Conservation (phyloP, 495 filamentous ascomycete species). For the Annulohypoxylon nitens region DNA sequence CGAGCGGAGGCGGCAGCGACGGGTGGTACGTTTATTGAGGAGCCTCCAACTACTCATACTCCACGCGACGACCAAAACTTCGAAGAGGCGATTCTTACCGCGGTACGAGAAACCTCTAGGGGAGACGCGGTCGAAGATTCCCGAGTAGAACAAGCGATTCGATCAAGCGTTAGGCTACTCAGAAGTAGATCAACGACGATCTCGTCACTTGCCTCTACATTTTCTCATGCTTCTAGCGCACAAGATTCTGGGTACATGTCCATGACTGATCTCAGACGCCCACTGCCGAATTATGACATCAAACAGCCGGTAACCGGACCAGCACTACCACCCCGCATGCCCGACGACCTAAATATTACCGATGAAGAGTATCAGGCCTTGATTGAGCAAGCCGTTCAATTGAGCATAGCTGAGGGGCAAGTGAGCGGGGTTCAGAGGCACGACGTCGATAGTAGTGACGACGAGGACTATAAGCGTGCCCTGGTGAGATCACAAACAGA, state of each 20-base stretch:
- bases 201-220: conserved; percentile 35
- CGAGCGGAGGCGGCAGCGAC: conserved; percentile 40
- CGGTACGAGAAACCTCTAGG: conserved; percentile 74
- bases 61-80: conserved; percentile 64
- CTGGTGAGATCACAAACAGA: conserved; percentile 45
- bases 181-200: conserved; percentile 52
- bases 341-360: conserved; percentile 54
- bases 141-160: conserved; percentile 75
- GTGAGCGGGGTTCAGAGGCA: conserved; percentile 43
- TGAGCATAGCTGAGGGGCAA: conserved; percentile 65
- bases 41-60: conserved; percentile 31
- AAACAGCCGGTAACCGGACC: conserved; percentile 32
- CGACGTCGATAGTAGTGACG: conserved; percentile 58
- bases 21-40: conserved; percentile 51
- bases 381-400: conserved; percentile 70
- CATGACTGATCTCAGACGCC: conserved; percentile 37
- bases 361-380: conserved; percentile 67
- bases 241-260: conserved; percentile 33
- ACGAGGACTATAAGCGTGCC: conserved; percentile 52
- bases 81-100: conserved; percentile 75
- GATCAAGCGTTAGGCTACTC: conserved; percentile 74
- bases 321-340: conserved; percentile 35
- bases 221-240: conserved; percentile 17
- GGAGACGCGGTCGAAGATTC: conserved; percentile 76
- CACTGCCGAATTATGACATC: conserved; percentile 44